These are phyloP conservation scores for Saraca asoca DNA, from an alignment of 331 rosid genomes.

Conservation along the genomic window DNA sequence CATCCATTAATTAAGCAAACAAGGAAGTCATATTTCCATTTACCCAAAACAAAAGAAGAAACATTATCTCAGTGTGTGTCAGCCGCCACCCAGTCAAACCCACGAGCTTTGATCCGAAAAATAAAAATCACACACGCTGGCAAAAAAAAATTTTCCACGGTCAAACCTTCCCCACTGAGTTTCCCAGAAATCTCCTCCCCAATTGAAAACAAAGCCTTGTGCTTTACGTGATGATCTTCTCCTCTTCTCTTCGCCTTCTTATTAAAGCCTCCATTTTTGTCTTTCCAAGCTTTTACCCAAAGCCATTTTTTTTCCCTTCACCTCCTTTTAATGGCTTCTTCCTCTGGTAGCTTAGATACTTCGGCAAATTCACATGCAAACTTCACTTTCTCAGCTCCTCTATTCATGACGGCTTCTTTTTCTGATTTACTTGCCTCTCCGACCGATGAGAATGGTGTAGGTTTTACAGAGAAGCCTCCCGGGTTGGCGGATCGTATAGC, in stretches of 20 bases:
- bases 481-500: constrained; percentile 59
- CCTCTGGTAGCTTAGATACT: constrained; percentile 67
- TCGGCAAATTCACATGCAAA: constrained; percentile 45
- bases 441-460: constrained; percentile 17
- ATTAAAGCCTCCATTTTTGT: constrained; percentile 1
- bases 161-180: constrained; percentile 45
- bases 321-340: constrained; percentile 47
- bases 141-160: constrained; percentile 41
- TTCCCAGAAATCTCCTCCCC: constrained; percentile 56
- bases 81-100: constrained; percentile 79
- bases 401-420: constrained; percentile 75
- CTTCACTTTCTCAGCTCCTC: constrained; percentile 60
- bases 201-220: constrained; percentile 34
- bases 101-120: constrained; percentile 63
- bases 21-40: no score
- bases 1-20: no score
- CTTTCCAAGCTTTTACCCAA: neutral
- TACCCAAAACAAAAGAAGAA: no score
- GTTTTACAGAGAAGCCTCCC: constrained; percentile 15
- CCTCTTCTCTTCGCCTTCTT: neutral
- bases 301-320: neutral
- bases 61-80: constrained; percentile 28
- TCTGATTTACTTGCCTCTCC: constrained; percentile 67
- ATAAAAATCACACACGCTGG: neutral
- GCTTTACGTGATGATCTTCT: constrained; percentile 53